Evolutionary conservation across 768 basidiomycete species (phyloP), one percentile per base, ranked within the genome.

Genomic region (Tulasnella sp.): DNA sequence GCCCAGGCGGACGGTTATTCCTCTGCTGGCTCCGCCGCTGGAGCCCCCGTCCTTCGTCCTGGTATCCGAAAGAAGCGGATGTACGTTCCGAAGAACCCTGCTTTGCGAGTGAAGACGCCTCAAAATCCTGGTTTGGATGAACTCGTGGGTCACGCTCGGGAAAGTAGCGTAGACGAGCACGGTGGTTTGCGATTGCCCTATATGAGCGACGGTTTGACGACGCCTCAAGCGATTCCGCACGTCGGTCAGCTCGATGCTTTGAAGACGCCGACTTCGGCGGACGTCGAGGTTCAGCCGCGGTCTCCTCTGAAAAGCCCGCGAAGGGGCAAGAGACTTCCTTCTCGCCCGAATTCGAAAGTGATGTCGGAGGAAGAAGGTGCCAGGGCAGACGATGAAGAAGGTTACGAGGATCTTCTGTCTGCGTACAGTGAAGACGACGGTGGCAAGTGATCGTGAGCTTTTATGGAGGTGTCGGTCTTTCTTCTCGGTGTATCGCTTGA

Each of bases 321-420:
- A n/a, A 41, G 39, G 34, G 36, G 22, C 35, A 35, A 63, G 72
- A 73, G 62, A 71, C 22, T 62, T 22, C 34, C 59, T 19, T 72
- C 73, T 2, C 37, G 37, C 9, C 40, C 40, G 42, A 44, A 41
- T 44, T 62, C 73, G n/a, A n/a, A 62, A 26, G 40, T 42, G 26
- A 44, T 74, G 73, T 75, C 74, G 12, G 74, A 74, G 40, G 74
- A 74, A 41, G 74, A 74, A 29, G 74, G 74, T 22, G 73, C 62
- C 29, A 74, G 72, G 62, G 74, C 64, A 9, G 74, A 74, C 68
- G 74, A 74, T 62, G 74, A 74, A 41, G 74, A 66, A 3, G 74
- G 72, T 17, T 74, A 74, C 59, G 72, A 62, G 22, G 74, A 73
- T 22, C 40, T 74, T 5, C 32, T 74, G 5, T 67, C 59, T 29